These are phyloP conservation scores for Takashimella koratensis DNA, from an alignment of 1,284 basidiomycete species.

Conservation along the genomic window DNA sequence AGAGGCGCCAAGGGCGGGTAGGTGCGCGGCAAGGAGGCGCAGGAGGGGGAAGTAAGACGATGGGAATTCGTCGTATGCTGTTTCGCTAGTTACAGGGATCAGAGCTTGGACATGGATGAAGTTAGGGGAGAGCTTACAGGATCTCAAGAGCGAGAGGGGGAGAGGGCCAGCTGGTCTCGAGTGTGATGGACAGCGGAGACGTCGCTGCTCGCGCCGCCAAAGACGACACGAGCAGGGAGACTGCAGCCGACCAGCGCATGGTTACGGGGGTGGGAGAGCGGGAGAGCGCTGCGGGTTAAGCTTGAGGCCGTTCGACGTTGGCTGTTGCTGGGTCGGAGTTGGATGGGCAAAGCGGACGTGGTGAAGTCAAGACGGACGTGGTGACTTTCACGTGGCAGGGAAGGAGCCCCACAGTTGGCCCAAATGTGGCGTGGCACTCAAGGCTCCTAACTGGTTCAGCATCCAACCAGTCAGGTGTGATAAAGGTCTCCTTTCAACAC, in stretches of 20 bases:
- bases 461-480: too few relatives aligned
- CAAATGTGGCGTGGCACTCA: too few relatives aligned
- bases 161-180: constrained; percentile 75
- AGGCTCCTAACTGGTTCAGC: too few relatives aligned
- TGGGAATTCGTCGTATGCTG: constrained; percentile 62
- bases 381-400: too few relatives aligned
- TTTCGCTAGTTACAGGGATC: constrained; percentile 52
- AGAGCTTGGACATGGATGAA: constrained; percentile 3
- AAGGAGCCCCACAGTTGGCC: too few relatives aligned
- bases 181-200: constrained; percentile 70
- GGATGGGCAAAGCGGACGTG: too few relatives aligned
- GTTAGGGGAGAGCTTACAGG: constrained; percentile 58
- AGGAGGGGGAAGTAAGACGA: constrained; percentile 66
- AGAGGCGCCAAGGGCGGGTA: constrained; percentile 12
- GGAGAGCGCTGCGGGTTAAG: too few relatives aligned
- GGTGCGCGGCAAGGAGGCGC: constrained; percentile 58
- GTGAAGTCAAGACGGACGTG: too few relatives aligned
- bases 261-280: too few relatives aligned
- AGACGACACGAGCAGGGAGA: background rate
- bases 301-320: too few relatives aligned
- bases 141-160: constrained; percentile 74
- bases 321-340: too few relatives aligned
- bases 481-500: too few relatives aligned
- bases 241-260: background rate
- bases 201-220: constrained; percentile 38